phyloP scores from a whole-genome alignment of 129 eudicot genomes.

The Helichrysum umbraculigerum region DNA sequence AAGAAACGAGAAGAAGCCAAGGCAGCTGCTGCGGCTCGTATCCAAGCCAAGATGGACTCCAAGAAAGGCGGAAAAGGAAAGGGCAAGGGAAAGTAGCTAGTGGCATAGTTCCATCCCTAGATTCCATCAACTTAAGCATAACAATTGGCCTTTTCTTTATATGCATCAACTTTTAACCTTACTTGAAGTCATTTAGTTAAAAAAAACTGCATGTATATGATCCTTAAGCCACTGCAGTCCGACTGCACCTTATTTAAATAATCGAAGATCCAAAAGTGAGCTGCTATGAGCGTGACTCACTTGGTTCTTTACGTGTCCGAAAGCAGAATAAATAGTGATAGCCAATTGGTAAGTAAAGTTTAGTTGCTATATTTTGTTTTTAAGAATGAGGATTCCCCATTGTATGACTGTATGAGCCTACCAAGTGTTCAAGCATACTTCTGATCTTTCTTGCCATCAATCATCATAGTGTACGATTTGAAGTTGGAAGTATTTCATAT shows the following conservation, averaged over 20 bases:
- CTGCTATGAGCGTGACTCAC: not conserved
- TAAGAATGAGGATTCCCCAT: too few relatives aligned
- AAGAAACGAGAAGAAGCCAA: slow-evolving; percentile 98
- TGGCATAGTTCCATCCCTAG: not conserved
- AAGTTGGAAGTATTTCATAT: too few relatives aligned
- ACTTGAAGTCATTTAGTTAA: not conserved
- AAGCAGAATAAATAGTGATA: too few relatives aligned
- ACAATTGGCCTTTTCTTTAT: not conserved
- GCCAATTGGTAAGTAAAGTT: not conserved
- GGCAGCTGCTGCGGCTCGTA: slow-evolving; percentile 98
- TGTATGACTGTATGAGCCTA: too few relatives aligned
- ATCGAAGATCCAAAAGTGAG: not conserved
- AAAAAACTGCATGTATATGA: not conserved
- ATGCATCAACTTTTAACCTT: not conserved
- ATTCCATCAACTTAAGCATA: slow-evolving; percentile 9
- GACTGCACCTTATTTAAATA: not conserved
- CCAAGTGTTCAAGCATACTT: too few relatives aligned
- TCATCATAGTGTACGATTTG: too few relatives aligned
- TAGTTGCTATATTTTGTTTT: not conserved
- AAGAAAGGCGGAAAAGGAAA: slow-evolving; percentile 98
- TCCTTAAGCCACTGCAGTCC: not conserved
- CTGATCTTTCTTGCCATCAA: too few relatives aligned
- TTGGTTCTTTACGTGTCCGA: not conserved
- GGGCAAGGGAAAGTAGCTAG: slow-evolving; percentile 74
- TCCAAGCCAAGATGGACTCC: slow-evolving; percentile 90